Evolutionary conservation across 495 filamentous ascomycete genomes (phyloP), one percentile per base, ranked within the genome.

Genomic region (Xylaria curta): DNA sequence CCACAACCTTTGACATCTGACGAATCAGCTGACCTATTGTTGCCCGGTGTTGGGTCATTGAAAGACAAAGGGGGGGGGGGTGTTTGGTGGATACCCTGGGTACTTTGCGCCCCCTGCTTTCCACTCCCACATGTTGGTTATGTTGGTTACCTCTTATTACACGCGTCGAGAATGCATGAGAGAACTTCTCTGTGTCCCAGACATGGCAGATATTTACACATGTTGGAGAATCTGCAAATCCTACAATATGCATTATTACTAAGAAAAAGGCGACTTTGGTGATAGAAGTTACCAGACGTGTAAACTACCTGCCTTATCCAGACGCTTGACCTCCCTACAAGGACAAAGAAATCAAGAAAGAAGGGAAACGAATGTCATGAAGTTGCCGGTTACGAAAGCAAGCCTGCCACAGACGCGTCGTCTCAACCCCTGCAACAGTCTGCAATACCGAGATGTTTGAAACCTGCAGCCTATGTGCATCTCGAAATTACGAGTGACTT

Each of bases 21-120:
- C 69, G 62, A 71, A 71, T 71, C 69, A 71, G 61, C 69, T 71
- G 69, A 71, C 51, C 62, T 8, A 47, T 33, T 49, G 44, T 36
- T n/a, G 49, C 49, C 65, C 54, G 36, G 24, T 59, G 54, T 60
- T 68, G 36, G 63, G 28, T 36, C 59, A 70, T 31, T 2, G 58
- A 28, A 58, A 38, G 26, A 31, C 36, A 67, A 44, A 38, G 28
- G 40, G 44, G 64, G 54, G 42, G 19, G 40, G 44, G 64, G 54
- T 28, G 19, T 8, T 33, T 61, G 68, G 59, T 51, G 46, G 68
- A n/a, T 28, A 24, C 21, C n/a, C 33, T 70, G 21, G 63, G 10
- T 38, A 40, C 46, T 46, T 46, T 28, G 17, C 24, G 12, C 24
- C 46, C 63, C 63, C 63, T 64, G 61, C 61, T 47, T 44, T n/a